Base-by-base conservation (phyloP, 352 stramenopile genomes). In the Phytopythium ostracodes region DNA sequence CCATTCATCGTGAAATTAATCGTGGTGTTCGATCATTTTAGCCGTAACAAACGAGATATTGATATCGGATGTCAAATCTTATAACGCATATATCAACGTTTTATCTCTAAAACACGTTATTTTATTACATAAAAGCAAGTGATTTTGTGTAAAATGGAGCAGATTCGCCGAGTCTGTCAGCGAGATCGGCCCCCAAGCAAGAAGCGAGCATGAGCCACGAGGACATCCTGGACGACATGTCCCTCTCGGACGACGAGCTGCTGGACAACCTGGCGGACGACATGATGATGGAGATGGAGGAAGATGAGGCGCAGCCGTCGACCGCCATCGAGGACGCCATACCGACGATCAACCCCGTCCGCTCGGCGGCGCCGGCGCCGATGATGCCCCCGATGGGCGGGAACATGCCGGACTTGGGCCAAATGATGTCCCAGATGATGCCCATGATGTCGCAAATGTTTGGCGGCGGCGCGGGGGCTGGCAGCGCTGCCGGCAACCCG, bases 381-480 rank as follows among this genome's bases (percentile, higher is more conserved):
- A 17, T 12, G 35, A 12, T 27, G 35, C 14, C 62, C 56, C 62
- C 63, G n/a, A 51, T 29, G 44, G 12, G 43, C 20, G 9, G 43
- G 20, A 27, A 22, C 25, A 84, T 88, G 82, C 81, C 81, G 8
- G 79, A 94, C 54, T 60, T 94, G 33, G 63, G 81, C 59, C 78
- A 90, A 58, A 92, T 94, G 82, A 91, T 94, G 82, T 79, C 75
- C 22, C 82, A 94, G 62, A 94, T 94, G 85, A 93, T 93, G 84
- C 84, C 81, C 24, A 90, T 93, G 84, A 90, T 91, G 81, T 89
- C 79, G 35, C 81, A 90, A 69, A 89, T 94, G 74, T 81, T 94
- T 25, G 77, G 81, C 52, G 70, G 65, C 20, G 70, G 62, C 50
- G 69, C 56, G 20, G 8, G 40, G 3, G 18, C 42, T 1, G 42